Evolutionary conservation across 2,329 filamentous ascomycete species (phyloP).

Genomic region (Aaosphaeria pasadenensis): DNA sequence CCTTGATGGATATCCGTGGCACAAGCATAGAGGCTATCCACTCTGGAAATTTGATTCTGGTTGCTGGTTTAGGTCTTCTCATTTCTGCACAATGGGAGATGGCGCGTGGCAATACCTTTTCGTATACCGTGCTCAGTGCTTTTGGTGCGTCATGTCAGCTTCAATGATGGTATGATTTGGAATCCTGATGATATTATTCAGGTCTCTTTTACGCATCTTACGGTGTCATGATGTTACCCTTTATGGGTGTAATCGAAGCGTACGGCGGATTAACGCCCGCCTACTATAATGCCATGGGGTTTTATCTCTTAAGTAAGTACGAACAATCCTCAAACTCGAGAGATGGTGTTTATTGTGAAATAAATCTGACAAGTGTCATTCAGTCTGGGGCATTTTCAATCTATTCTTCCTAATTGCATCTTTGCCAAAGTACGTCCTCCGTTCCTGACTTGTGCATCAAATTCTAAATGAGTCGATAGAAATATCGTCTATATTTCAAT

Average conservation of each 20-base stretch:
- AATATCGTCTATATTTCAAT: not conserved
- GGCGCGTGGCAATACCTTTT: slow-evolving; percentile 51
- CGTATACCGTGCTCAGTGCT: slow-evolving; percentile 54
- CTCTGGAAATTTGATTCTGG: slow-evolving; percentile 55
- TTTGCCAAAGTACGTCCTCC: not conserved
- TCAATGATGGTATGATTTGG: too few relatives aligned
- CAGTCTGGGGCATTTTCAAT: not conserved
- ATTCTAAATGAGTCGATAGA: not conserved
- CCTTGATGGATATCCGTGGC: slow-evolving; percentile 56
- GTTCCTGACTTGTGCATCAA: too few relatives aligned
- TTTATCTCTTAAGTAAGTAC: slow-evolving; percentile 46
- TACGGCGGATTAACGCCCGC: slow-evolving; percentile 42
- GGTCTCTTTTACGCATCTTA: slow-evolving; percentile 51
- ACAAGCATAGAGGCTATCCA: slow-evolving; percentile 52
- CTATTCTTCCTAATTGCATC: not conserved
- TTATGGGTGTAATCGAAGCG: slow-evolving; percentile 44
- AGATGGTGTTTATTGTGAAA: too few relatives aligned
- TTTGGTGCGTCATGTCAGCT: slow-evolving; percentile 41
- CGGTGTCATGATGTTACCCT: slow-evolving; percentile 47
- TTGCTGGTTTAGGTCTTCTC: slow-evolving; percentile 51
- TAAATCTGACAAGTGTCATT: not conserved
- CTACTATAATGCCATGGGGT: slow-evolving; percentile 51
- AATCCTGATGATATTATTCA: slow-evolving; percentile 4
- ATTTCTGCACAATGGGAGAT: slow-evolving; percentile 58
- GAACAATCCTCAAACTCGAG: too few relatives aligned